These are phyloP conservation scores for Salvia rosmarinus DNA, from an alignment of 257 asterid species.

Conservation along the genomic window DNA sequence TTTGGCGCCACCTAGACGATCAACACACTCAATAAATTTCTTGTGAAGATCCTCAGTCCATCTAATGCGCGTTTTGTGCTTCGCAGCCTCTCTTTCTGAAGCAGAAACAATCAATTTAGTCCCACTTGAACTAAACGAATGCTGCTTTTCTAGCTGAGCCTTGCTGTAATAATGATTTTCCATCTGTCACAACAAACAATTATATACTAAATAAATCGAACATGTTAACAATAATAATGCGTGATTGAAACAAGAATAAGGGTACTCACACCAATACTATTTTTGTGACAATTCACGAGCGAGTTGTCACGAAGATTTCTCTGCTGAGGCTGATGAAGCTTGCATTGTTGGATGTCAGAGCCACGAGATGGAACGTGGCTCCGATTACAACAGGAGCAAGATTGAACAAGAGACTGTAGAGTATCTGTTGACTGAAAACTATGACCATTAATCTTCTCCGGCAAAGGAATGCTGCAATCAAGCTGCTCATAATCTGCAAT, in stretches of 20 bases:
- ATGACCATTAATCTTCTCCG: not conserved
- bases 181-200: conserved; percentile 16
- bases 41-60: conserved; percentile 61
- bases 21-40: conserved; percentile 45
- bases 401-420: conserved; percentile 51
- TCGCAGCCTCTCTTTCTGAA: conserved; percentile 27
- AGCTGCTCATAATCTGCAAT: conserved; percentile 26
- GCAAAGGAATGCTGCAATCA: too few relatives aligned
- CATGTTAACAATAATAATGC: not conserved
- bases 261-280: conserved; percentile 28
- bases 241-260: not conserved
- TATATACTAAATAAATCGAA: not conserved
- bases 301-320: not conserved
- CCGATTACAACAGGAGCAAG: conserved; percentile 33
- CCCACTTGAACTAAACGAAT: not conserved
- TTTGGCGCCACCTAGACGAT: conserved; percentile 54
- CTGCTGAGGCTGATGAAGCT: conserved; percentile 2
- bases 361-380: too few relatives aligned
- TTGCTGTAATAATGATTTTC: conserved; percentile 15
- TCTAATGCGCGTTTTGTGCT: conserved; percentile 43
- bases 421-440: conserved; percentile 37
- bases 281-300: conserved; percentile 26
- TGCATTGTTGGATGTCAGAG: conserved; percentile 33
- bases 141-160: conserved; percentile 25
- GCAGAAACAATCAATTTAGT: conserved; percentile 1